Conservation (phyloP, 1,284 basidiomycete genomes). For the Pseudozyma sp. region DNA sequence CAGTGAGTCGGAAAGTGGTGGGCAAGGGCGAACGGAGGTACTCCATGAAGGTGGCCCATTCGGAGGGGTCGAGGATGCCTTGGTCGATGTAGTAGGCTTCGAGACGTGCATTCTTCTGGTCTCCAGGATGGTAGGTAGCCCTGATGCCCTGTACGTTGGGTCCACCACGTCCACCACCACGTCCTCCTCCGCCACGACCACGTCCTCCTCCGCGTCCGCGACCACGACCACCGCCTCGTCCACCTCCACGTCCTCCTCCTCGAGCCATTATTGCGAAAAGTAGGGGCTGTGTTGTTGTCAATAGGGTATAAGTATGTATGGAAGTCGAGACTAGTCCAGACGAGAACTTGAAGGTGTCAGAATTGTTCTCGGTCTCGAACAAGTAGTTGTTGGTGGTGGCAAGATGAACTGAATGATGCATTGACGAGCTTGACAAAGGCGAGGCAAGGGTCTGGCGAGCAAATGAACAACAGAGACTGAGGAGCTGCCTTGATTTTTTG, state of each 20-base stretch:
- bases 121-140: conserved; percentile 23
- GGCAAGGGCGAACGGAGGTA: conserved; percentile 81
- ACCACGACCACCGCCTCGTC: conserved; percentile 43
- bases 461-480: background rate
- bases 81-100: conserved; percentile 68
- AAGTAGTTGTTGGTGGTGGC: conserved; percentile 24
- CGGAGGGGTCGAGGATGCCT: conserved; percentile 69
- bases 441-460: no score
- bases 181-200: conserved; percentile 26
- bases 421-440: no score
- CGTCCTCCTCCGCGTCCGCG: conserved; percentile 39
- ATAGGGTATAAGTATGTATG: background rate
- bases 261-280: conserved; percentile 29
- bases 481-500: conserved; percentile 10
- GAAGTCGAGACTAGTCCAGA: background rate
- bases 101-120: conserved; percentile 50
- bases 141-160: conserved; percentile 21
- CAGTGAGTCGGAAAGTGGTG: conserved; percentile 91
- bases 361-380: conserved; percentile 19
- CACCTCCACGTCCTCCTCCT: conserved; percentile 30
- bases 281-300: background rate
- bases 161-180: conserved; percentile 34
- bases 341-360: background rate
- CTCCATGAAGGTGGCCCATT: conserved; percentile 84
- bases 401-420: background rate